phyloP scores from a whole-genome alignment of 2,329 filamentous ascomycete species.

The Trichoderma atroviride region DNA sequence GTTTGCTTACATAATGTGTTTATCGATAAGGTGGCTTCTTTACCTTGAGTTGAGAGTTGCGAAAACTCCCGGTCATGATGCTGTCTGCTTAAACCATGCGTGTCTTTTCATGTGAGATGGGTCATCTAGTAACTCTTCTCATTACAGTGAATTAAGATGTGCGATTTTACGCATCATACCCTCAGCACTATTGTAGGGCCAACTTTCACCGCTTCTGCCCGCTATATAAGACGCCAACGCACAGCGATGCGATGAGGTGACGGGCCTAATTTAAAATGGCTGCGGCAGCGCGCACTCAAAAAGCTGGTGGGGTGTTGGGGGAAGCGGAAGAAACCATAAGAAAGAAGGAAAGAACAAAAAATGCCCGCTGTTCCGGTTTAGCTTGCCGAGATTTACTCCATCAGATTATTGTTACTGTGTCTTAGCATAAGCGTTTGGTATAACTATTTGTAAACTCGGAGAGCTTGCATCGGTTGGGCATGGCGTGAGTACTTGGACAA shows the following conservation, averaged over 20 bases:
- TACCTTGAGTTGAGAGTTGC: not conserved
- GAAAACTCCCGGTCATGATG: no score
- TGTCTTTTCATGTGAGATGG: not conserved
- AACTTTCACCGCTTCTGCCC: not conserved
- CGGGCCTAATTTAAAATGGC: not conserved
- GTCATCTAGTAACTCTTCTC: not conserved
- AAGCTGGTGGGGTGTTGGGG: not conserved
- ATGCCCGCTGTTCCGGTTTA: not conserved
- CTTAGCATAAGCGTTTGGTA: not conserved
- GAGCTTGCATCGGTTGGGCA: not conserved
- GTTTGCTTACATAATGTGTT: slow-evolving; percentile 5
- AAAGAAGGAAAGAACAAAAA: not conserved
- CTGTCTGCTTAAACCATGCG: not conserved
- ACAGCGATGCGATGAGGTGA: not conserved
- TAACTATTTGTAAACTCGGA: not conserved
- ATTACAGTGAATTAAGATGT: not conserved
- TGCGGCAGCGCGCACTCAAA: not conserved
- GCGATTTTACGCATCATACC: not conserved
- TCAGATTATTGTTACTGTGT: not conserved
- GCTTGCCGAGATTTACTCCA: not conserved
- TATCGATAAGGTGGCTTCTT: not conserved
- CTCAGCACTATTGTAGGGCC: not conserved
- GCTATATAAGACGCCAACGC: not conserved
- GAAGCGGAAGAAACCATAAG: not conserved
- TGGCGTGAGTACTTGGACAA: not conserved